Evolutionary conservation across 768 basidiomycete species (phyloP).

Genomic region (Tulasnella sp.): DNA sequence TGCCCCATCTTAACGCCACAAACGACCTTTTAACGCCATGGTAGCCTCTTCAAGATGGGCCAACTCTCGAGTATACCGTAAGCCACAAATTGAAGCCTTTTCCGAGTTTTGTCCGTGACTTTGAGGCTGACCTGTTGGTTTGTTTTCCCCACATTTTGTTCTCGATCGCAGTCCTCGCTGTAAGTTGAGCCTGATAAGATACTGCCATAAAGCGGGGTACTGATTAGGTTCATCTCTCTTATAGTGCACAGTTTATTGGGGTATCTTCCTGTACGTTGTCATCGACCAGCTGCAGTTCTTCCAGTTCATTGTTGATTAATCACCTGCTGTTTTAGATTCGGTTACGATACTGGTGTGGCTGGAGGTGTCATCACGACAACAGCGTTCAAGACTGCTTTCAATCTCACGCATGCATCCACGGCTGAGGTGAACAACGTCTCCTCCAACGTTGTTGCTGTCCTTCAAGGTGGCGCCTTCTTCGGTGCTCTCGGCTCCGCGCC

Average conservation of each 20-base stretch:
- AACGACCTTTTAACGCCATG: no score
- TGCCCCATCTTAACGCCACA: no score
- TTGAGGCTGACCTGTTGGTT: no score
- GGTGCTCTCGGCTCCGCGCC: constrained; percentile 68
- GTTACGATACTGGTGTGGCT: constrained; percentile 41
- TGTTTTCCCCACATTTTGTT: no score
- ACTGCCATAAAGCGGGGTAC: no score
- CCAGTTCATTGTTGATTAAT: not conserved
- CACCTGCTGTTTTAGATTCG: not conserved
- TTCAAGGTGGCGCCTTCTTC: constrained; percentile 83
- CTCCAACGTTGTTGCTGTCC: constrained; percentile 75
- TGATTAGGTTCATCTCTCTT: not conserved
- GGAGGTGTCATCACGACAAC: constrained; percentile 55
- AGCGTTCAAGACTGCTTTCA: constrained; percentile 55
- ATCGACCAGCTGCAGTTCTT: not conserved
- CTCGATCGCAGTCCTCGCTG: no score
- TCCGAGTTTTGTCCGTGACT: no score
- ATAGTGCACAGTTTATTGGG: constrained; percentile 11
- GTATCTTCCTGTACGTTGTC: constrained; percentile 11
- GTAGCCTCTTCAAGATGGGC: no score
- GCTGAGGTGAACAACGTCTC: constrained; percentile 42
- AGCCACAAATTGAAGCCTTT: no score
- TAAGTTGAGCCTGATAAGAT: no score
- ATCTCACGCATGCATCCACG: constrained; percentile 35
- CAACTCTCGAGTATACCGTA: no score